Base-by-base conservation (phyloP, 257 asterid genomes). In the Nicotiana sylvestris region DNA sequence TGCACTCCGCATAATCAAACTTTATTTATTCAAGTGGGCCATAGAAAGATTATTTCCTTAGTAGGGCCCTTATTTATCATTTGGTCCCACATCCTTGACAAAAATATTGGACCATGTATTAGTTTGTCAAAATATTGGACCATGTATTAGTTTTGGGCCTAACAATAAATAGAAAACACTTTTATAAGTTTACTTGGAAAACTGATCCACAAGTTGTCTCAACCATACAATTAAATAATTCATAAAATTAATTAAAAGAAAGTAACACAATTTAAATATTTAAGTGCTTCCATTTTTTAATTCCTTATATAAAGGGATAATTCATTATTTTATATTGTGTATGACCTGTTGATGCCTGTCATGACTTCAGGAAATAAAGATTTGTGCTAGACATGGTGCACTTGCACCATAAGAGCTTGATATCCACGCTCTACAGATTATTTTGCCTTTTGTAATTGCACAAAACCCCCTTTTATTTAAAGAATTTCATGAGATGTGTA, bases 151-250 rank as follows among this genome's bases (percentile, higher is more conserved):
- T 25, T 49, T 25, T 27, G 57, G 61, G 25, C 62, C 27, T 74
- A 74, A 13, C 35, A 4, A 51, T 51, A 35, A 49, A 15, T 49
- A 49, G 17, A 74, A 29, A 15, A 53, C 21, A 46, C 21, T 39
- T 10, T 72, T 72, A 46, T 25, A 27, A 13, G 43, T 51, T 74
- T 74, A 1, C 80, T 74, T 49, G 43, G 16, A 51, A 37, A 79
- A 13, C 56, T 5, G 60, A 39, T 39, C 61, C 37, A 79, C 21
- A 9, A 61, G 13, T 27, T 79, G 27, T 79, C 61, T 39, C 74
- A 61, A 79, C 82, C 61, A 33, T 58, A 9, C 15, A 79, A 79
- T 79, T 58, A 79, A 78, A 61, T 57, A 61, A 51, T 51, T 13
- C 4, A 35, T 61, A n/a, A 79, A 61, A 79, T 18, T 18, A 21